phyloP scores from a whole-genome alignment of 495 filamentous ascomycete species.

The Ascobolus immersus region DNA sequence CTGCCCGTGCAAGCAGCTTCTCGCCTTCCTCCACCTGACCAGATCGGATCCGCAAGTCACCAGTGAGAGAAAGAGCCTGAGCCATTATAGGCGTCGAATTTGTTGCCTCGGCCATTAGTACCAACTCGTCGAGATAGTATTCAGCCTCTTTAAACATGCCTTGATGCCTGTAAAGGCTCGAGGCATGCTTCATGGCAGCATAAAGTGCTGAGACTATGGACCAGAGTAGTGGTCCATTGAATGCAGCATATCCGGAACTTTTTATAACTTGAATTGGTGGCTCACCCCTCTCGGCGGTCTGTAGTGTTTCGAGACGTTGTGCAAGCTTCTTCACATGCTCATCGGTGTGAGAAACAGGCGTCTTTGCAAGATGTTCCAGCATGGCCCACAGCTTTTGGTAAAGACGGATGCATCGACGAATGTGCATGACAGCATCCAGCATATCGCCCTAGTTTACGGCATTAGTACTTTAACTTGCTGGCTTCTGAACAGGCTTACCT shows the following conservation, averaged over 20 bases:
- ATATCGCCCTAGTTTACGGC: slow-evolving; percentile 9
- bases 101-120: slow-evolving; percentile 47
- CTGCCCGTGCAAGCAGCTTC: slow-evolving; percentile 29
- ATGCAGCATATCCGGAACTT: slow-evolving; percentile 11
- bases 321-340: slow-evolving; percentile 1
- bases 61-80: slow-evolving; percentile 31
- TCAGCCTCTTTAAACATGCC: slow-evolving; percentile 72
- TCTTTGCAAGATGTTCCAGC: slow-evolving; percentile 17
- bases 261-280: slow-evolving; percentile 8
- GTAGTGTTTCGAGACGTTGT: slow-evolving; percentile 9
- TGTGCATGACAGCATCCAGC: slow-evolving; percentile 13
- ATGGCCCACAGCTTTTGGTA: slow-evolving; percentile 16
- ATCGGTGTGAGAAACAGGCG: neutral
- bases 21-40: slow-evolving; percentile 35
- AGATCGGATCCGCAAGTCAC: slow-evolving; percentile 37
- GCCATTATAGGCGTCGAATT: slow-evolving; percentile 32
- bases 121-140: slow-evolving; percentile 68
- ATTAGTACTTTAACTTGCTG: slow-evolving; percentile 5
- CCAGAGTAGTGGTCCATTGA: slow-evolving; percentile 54
- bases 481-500: slow-evolving; percentile 8
- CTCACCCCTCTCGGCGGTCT: slow-evolving; percentile 6
- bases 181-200: slow-evolving; percentile 40
- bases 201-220: slow-evolving; percentile 45
- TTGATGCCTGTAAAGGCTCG: slow-evolving; percentile 49
- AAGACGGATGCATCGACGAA: slow-evolving; percentile 14